Conservation (phyloP, 257 asterid species). For the Solanum stenotomum region DNA sequence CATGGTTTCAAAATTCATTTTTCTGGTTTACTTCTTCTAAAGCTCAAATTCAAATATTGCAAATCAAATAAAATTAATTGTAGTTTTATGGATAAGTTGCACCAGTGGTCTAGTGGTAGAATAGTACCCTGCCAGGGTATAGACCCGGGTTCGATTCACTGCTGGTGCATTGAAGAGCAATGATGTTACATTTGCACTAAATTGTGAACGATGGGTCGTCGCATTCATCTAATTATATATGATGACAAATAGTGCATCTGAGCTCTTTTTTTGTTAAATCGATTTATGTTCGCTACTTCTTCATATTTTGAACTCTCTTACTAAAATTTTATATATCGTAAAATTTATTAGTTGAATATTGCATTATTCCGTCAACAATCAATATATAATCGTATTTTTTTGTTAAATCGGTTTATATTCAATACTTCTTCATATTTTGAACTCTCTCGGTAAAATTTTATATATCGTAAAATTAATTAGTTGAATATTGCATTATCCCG, state of each 20-base stretch:
- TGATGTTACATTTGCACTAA: background rate
- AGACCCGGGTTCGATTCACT: slow-evolving; percentile 62
- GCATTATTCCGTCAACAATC: too few species aligned
- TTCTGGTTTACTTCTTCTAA: background rate
- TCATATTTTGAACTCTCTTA: too few species aligned
- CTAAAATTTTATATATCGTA: too few species aligned
- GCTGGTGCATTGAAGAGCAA: too few species aligned
- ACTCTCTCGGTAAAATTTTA: too few species aligned
- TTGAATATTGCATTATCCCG: too few species aligned
- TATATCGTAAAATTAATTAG: too few species aligned
- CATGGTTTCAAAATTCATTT: background rate
- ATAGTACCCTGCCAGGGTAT: slow-evolving; percentile 79
- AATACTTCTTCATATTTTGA: too few species aligned
- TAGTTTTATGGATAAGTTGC: background rate
- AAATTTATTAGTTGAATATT: too few species aligned
- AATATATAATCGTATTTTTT: too few species aligned
- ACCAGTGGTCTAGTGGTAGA: slow-evolving; percentile 89
- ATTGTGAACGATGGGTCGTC: background rate
- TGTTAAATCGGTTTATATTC: too few species aligned
- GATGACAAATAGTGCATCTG: background rate
- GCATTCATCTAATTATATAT: background rate
- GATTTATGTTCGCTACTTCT: too few species aligned
- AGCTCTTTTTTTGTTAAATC: background rate
- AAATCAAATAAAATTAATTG: background rate
- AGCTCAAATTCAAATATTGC: background rate